Percentiles rank a stretch among this genome's conserved stretches.
Conservation (phyloP, 1,284 basidiomycete species). For the Boletus subluridellus region DNA sequence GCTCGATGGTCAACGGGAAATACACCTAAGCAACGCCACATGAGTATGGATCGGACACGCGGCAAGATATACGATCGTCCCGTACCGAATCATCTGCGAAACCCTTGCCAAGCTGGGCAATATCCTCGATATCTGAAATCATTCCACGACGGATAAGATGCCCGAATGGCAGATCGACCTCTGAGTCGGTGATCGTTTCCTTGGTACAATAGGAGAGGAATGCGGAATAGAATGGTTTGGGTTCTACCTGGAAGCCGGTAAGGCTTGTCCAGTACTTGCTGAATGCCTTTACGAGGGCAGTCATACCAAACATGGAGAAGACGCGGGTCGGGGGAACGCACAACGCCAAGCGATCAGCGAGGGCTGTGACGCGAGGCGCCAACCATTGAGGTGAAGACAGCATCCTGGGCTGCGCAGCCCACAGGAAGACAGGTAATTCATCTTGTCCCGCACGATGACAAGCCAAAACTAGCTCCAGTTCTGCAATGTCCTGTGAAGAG, state of each 20-base stretch:
- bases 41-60: constrained; percentile 2
- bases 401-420: constrained; percentile 38
- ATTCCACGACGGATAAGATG: constrained; percentile 41
- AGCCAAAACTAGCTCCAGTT: constrained; percentile 47
- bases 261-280: constrained; percentile 49
- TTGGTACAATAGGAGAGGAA: constrained; percentile 54
- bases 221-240: constrained; percentile 60
- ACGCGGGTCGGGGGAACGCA: constrained; percentile 48
- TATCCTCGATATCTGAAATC: constrained; percentile 40
- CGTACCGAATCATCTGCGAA: constrained; percentile 62
- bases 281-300: constrained; percentile 48
- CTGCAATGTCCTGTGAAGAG: constrained; percentile 28
- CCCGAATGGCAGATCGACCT: constrained; percentile 35
- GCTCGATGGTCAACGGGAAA: constrained; percentile 46
- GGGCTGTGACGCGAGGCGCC: constrained; percentile 33
- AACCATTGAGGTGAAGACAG: constrained; percentile 37
- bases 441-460: constrained; percentile 45
- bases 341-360: constrained; percentile 37
- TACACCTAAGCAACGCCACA: constrained; percentile 42
- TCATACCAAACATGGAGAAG: constrained; percentile 65
- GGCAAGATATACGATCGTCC: constrained; percentile 5
- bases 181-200: constrained; percentile 37
- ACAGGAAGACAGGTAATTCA: constrained; percentile 52
- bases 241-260: constrained; percentile 45
- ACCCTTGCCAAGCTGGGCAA: constrained; percentile 50